Base-by-base conservation (phyloP, 2,329 filamentous ascomycete species). In the Neofusicoccum laricinum region DNA sequence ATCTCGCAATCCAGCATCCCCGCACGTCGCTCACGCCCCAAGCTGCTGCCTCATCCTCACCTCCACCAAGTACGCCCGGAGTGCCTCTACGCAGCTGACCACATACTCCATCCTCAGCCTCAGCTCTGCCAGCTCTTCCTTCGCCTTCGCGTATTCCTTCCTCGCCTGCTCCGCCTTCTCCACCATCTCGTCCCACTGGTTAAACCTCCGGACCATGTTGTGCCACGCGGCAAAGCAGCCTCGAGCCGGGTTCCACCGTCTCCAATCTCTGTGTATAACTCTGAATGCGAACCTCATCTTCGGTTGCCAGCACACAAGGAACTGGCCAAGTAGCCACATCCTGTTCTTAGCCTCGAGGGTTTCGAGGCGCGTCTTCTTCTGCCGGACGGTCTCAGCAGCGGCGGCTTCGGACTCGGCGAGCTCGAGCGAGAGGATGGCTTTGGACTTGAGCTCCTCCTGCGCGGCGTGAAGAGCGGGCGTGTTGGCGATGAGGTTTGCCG, bases 241-340 rank as follows among this genome's bases (percentile, higher is more conserved):
- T n/a, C n/a, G n/a, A n/a, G n/a, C n/a, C n/a, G n/a, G n/a, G n/a
- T n/a, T n/a, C n/a, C n/a, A n/a, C n/a, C n/a, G n/a, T n/a, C n/a
- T n/a, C n/a, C n/a, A n/a, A n/a, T n/a, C n/a, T n/a, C n/a, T 2
- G 2, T 25, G 0, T 4, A 3, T 10, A 4, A 6, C 7, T 8
- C 45, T 48, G 45, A 30, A 30, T 25, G 45, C 45, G 19, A 4
- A 11, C 21, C 4, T n/a, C 12, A 19, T 12, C 11, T 3, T 2
- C n/a, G n/a, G n/a, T n/a, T n/a, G n/a, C n/a, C n/a, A n/a, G n/a
- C n/a, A n/a, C n/a, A n/a, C n/a, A n/a, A n/a, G n/a, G n/a, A n/a
- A n/a, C n/a, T n/a, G n/a, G n/a, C n/a, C n/a, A n/a, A n/a, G n/a
- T n/a, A n/a, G n/a, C n/a, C n/a, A n/a, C n/a, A n/a, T n/a, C n/a